A percentile compares a stretch with the other conserved stretches of the same genome.
Conservation (phyloP, 495 filamentous ascomycete species). For the Gamarada debralockiae region DNA sequence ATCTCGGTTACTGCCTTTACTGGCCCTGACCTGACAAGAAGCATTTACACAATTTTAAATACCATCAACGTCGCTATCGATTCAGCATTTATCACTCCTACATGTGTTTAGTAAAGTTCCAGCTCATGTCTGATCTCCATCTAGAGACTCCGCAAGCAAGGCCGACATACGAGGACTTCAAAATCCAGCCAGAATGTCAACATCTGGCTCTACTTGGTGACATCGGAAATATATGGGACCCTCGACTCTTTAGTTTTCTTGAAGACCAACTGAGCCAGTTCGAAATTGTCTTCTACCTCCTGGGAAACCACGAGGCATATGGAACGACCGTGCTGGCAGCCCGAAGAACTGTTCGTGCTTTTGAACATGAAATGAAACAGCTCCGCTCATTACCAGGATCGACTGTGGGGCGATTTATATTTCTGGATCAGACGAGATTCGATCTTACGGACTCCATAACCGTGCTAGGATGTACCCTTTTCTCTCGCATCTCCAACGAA, state of each 20-base stretch:
- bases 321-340: conserved; percentile 34
- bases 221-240: conserved; percentile 44
- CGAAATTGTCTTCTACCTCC: conserved; percentile 44
- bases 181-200: conserved; percentile 38
- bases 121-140: background rate
- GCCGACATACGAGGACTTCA: no score
- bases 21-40: no score
- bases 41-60: no score
- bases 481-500: conserved; percentile 32
- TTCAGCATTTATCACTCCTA: conserved; percentile 7
- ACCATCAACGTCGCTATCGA: background rate
- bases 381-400: no score
- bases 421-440: conserved; percentile 42
- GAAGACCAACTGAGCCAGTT: conserved; percentile 40
- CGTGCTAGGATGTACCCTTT: conserved; percentile 48
- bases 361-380: conserved; percentile 21
- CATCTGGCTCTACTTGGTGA: conserved; percentile 54
- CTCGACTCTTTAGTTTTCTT: conserved; percentile 40
- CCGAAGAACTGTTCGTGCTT: conserved; percentile 17
- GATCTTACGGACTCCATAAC: conserved; percentile 31
- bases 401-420: conserved; percentile 37
- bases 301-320: conserved; percentile 57
- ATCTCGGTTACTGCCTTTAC: no score
- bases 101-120: conserved; percentile 6
- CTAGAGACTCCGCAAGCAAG: conserved; percentile 14